Conservation (phyloP, 1,284 basidiomycete genomes). For the Schizophyllum commune region DNA sequence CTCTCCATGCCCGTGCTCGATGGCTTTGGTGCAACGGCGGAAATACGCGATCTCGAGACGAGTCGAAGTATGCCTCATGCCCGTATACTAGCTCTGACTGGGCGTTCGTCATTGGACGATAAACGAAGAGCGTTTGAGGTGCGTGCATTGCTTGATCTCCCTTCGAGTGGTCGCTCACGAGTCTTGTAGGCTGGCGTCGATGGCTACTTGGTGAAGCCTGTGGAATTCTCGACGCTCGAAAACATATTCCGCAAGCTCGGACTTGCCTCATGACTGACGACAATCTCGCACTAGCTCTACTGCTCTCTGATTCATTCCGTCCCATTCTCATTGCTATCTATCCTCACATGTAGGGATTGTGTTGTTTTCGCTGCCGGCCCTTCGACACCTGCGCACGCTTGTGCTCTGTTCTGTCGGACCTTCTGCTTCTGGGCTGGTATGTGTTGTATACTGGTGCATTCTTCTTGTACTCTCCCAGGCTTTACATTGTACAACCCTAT, state of each 20-base stretch:
- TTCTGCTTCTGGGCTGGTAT: neutral
- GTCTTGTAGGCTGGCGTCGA: conserved; percentile 1
- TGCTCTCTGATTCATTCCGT: neutral
- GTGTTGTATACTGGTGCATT: neutral
- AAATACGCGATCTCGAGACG: conserved; percentile 75
- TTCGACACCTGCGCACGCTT: neutral
- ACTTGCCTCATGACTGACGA: conserved; percentile 32
- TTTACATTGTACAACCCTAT: no score
- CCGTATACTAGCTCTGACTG: conserved; percentile 87
- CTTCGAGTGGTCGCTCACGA: neutral
- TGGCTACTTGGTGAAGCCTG: conserved; percentile 80
- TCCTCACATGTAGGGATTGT: neutral
- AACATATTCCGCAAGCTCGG: conserved; percentile 77
- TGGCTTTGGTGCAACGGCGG: conserved; percentile 75
- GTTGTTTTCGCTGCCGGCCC: neutral
- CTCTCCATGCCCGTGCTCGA: conserved; percentile 92
- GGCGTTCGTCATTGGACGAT: conserved; percentile 88
- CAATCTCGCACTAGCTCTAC: neutral
- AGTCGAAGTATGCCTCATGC: conserved; percentile 20
- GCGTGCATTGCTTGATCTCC: conserved; percentile 91
- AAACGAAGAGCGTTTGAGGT: conserved; percentile 87
- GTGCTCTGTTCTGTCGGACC: neutral
- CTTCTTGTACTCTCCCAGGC: no score
- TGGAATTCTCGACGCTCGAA: conserved; percentile 84
- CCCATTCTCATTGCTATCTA: neutral